A percentile compares a stretch with the other conserved stretches of the same genome.
Evolutionary conservation across 2,329 filamentous ascomycete species (phyloP).

Genomic region (Gnomoniopsis sp.): DNA sequence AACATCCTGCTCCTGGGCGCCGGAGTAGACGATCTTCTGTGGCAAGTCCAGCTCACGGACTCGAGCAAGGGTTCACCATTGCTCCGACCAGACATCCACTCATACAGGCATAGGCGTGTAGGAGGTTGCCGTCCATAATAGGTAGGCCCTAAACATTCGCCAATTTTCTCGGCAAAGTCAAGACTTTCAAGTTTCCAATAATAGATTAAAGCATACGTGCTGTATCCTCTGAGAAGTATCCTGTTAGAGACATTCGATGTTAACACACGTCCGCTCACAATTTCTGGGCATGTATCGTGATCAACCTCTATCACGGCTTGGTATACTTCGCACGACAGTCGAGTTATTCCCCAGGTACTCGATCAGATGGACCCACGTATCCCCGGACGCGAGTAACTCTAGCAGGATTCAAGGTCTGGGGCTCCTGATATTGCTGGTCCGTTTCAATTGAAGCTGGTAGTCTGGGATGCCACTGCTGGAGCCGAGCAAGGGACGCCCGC

Average conservation of each 20-base stretch:
- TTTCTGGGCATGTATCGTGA: conserved; percentile 4
- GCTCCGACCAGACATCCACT: conserved; percentile 11
- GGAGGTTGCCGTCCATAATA: conserved; percentile 5
- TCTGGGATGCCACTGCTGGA: conserved; percentile 2
- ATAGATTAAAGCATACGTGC: background rate
- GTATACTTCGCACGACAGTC: background rate
- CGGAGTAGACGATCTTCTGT: conserved; percentile 8
- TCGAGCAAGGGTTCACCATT: conserved; percentile 11
- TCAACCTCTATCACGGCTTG: conserved; percentile 4
- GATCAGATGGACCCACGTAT: conserved; percentile 14
- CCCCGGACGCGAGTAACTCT: conserved; percentile 5
- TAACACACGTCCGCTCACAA: background rate
- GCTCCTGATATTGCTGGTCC: conserved; percentile 7
- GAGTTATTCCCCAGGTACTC: background rate
- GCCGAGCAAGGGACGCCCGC: background rate
- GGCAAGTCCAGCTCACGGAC: conserved; percentile 13
- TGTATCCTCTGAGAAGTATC: background rate
- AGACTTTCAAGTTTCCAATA: background rate
- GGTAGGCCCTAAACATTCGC: background rate
- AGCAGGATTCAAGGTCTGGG: background rate
- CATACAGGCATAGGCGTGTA: conserved; percentile 4
- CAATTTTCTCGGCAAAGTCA: background rate
- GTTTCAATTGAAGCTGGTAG: conserved; percentile 17
- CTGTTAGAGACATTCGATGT: background rate
- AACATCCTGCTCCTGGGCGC: conserved; percentile 10